Conservation (phyloP, 139 green algal genomes). For the Chara braunii region DNA sequence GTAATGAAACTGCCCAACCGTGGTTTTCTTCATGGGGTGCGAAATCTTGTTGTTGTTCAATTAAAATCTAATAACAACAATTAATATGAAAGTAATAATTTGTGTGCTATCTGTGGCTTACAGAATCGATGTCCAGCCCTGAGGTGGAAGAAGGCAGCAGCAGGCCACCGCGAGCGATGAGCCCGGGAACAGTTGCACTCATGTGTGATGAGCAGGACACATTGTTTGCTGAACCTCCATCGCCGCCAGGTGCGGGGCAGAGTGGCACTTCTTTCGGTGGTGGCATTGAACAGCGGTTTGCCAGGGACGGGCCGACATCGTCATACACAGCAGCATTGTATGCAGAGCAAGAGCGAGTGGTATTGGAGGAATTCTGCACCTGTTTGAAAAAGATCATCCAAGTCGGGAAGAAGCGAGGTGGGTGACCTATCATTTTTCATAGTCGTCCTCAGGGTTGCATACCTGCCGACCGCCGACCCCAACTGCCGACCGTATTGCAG, state of each 20-base stretch:
- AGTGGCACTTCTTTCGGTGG: background rate
- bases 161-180: conserved; percentile 1
- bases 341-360: conserved; percentile 24
- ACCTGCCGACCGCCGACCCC: too few relatives aligned
- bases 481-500: too few relatives aligned
- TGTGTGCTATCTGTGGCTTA: too few relatives aligned
- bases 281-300: background rate
- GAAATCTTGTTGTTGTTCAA: too few relatives aligned
- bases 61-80: too few relatives aligned
- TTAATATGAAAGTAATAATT: too few relatives aligned
- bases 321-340: conserved; percentile 11
- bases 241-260: background rate
- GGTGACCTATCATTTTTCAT: too few relatives aligned
- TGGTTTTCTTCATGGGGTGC: too few relatives aligned
- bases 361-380: conserved; percentile 25
- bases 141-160: too few relatives aligned
- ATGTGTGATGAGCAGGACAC: conserved; percentile 22
- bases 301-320: background rate
- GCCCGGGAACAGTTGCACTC: conserved; percentile 12
- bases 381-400: conserved; percentile 21
- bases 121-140: too few relatives aligned
- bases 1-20: too few relatives aligned
- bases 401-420: conserved; percentile 28
- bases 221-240: background rate
- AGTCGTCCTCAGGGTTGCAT: too few relatives aligned